Base-by-base conservation (phyloP, 139 green algal species). In the Haematococcus sp. region DNA sequence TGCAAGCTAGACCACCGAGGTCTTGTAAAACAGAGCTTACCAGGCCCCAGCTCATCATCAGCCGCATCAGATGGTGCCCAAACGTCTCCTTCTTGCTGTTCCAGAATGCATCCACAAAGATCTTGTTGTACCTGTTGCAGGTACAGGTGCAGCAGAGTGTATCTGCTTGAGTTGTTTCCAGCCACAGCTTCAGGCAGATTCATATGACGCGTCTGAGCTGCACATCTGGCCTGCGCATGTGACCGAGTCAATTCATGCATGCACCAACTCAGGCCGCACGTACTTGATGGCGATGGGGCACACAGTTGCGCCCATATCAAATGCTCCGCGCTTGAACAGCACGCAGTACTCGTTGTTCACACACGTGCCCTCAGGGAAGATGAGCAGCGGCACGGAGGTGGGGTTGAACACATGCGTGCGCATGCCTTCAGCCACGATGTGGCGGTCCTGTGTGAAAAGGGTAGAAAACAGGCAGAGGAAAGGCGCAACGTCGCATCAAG, bases 331-430 rank as follows among this genome's bases (percentile, higher is more conserved):
- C 84, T 98, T 98, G 86, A 99, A 99, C 94, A 98, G 98, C 76
- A 98, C 94, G 65, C 82, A 93, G 84, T 98, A 97, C 82, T 98
- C 91, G 76, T 99, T 99, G 90, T 99, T 99, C n/a, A 99, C 96
- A 81, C 96, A 99, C 27, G 95, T 98, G 70, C 96, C 96, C 80
- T 99, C 96, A 1, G 96, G 96, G 80, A 99, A 99, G 74, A 99
- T 97, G 31, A 99, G 90, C 70, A 98, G 89, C 9, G 95, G 96
- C 16, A 93, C 94, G 69, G 74, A 85, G 66, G 89, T 81, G 11
- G 84, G 64, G 59, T 84, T 60, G 16, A 66, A 54, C 31, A 98
- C 91, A 80, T 98, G 93, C 40, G 91, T 51, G 33, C 81, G 83
- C 88, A 97, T 97, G 65, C 85, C 83, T 61, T 89, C 28, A 28